A percentile compares a stretch with the other conserved stretches of the same genome.
Conservation (phyloP, 495 filamentous ascomycete genomes). For the Echria macrotheca region DNA sequence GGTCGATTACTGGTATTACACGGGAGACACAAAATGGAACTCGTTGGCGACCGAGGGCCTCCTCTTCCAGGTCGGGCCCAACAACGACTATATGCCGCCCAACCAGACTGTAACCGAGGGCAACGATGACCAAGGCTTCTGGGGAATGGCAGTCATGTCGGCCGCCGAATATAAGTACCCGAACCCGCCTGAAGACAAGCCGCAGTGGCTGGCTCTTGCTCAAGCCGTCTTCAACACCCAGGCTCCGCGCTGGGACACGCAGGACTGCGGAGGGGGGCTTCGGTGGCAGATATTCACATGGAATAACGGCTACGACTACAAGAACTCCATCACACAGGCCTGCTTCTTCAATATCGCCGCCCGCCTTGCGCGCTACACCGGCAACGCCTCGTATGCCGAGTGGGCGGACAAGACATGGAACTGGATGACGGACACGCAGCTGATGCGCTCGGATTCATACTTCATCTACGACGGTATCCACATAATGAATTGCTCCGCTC, state of each 20-base stretch:
- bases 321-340: constrained; percentile 67
- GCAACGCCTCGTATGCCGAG: constrained; percentile 60
- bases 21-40: constrained; percentile 58
- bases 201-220: constrained; percentile 72
- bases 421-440: constrained; percentile 50
- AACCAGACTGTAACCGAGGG: constrained; percentile 59
- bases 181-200: constrained; percentile 50
- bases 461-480: constrained; percentile 57
- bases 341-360: constrained; percentile 68
- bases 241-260: constrained; percentile 59
- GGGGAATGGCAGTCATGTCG: constrained; percentile 62
- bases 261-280: constrained; percentile 67
- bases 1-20: constrained; percentile 63
- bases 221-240: constrained; percentile 78
- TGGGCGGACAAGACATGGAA: constrained; percentile 70
- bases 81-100: constrained; percentile 58
- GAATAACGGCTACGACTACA: constrained; percentile 73
- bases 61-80: constrained; percentile 53
- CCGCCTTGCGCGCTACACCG: constrained; percentile 64
- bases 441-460: constrained; percentile 42
- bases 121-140: constrained; percentile 66
- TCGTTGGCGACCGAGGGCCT: constrained; percentile 49
- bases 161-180: constrained; percentile 59
- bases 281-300: constrained; percentile 80
- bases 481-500: constrained; percentile 43